Evolutionary conservation across 495 filamentous ascomycete genomes (phyloP).

Genomic region (Tetracladium marchalianum): DNA sequence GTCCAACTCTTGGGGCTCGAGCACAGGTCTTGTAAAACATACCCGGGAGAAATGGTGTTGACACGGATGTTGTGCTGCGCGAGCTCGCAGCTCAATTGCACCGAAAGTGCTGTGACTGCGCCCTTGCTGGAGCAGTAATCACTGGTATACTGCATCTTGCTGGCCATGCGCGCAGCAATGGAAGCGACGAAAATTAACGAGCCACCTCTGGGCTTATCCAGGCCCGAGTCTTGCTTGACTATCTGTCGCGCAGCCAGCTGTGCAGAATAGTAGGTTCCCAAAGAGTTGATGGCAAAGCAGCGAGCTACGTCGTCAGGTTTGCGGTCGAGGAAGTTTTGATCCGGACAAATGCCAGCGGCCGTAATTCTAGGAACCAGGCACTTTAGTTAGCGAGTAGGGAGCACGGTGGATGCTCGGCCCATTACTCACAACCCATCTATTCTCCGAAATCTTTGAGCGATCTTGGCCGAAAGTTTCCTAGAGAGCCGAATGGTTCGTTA

Average conservation of each 20-base stretch:
- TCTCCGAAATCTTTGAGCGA: constrained; percentile 16
- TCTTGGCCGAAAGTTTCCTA: constrained; percentile 12
- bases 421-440: constrained; percentile 12
- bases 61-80: constrained; percentile 77
- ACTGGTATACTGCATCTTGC: constrained; percentile 56
- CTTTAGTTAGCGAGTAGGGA: not conserved
- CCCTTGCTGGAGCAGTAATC: constrained; percentile 87
- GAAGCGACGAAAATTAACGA: constrained; percentile 62
- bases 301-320: constrained; percentile 42
- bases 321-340: constrained; percentile 56
- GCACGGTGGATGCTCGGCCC: not conserved
- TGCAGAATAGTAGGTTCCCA: constrained; percentile 65
- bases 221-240: constrained; percentile 24
- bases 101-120: constrained; percentile 67
- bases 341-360: constrained; percentile 67
- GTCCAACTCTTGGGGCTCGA: not conserved
- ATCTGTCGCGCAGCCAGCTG: constrained; percentile 67
- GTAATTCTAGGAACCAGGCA: constrained; percentile 32
- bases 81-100: constrained; percentile 76
- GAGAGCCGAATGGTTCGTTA: constrained; percentile 7
- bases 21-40: constrained; percentile 49
- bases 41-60: constrained; percentile 91
- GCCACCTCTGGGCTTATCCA: constrained; percentile 28
- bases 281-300: constrained; percentile 62
- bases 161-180: constrained; percentile 71